A percentile compares a stretch with the other conserved stretches of the same genome.
These are phyloP conservation scores for Acidiella bohemica DNA, from an alignment of 495 filamentous ascomycete genomes.

Conservation along the genomic window DNA sequence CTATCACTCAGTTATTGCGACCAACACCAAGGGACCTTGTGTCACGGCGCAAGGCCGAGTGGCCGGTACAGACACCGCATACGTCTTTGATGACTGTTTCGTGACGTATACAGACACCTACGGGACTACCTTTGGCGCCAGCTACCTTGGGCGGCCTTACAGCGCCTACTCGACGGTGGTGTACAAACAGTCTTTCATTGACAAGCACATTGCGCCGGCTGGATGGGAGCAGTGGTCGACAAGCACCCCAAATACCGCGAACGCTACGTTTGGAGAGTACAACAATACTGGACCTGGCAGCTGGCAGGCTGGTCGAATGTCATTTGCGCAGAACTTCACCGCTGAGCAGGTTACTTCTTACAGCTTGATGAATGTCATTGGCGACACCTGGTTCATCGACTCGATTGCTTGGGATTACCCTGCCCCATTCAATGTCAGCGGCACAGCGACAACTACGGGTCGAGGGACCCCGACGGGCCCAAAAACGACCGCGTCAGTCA, in stretches of 20 bases:
- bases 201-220: conserved; percentile 13
- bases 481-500: conserved; percentile 6
- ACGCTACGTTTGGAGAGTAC: conserved; percentile 10
- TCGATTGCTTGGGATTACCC: conserved; percentile 13
- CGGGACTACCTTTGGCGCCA: conserved; percentile 5
- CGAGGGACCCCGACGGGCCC: not conserved
- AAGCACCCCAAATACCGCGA: conserved; percentile 2
- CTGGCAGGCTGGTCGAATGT: conserved; percentile 10
- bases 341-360: conserved; percentile 3
- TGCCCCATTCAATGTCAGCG: conserved; percentile 6
- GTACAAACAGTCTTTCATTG: conserved; percentile 18
- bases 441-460: not conserved
- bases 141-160: conserved; percentile 18
- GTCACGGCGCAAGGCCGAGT: conserved; percentile 12
- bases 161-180: conserved; percentile 10
- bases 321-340: conserved; percentile 16
- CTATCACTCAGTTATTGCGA: conserved; percentile 14
- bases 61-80: conserved; percentile 4
- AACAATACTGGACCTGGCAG: conserved; percentile 13
- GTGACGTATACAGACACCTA: conserved; percentile 11
- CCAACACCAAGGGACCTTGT: conserved; percentile 13
- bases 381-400: conserved; percentile 15
- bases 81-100: conserved; percentile 14
- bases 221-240: conserved; percentile 17
- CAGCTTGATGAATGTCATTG: conserved; percentile 6